Percentiles rank a stretch among this genome's conserved stretches.
phyloP scores from a whole-genome alignment of 1,284 basidiomycete genomes.

The Cutaneotrichosporon dermatis region DNA sequence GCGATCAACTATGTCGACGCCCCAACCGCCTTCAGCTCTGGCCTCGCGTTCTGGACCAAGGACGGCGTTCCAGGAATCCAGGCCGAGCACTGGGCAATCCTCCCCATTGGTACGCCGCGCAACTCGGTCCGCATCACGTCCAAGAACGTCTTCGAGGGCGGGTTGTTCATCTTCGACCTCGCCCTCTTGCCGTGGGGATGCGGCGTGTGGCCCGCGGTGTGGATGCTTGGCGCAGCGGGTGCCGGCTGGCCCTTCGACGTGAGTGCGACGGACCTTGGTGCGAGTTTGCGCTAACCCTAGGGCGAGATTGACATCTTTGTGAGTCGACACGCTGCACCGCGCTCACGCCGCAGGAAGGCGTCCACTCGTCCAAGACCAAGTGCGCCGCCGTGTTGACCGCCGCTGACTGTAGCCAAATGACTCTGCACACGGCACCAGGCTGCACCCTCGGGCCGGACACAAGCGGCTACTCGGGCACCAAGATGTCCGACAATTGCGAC shows the following conservation, averaged over 20 bases:
- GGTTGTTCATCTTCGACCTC: constrained; percentile 75
- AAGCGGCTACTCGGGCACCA: constrained; percentile 29
- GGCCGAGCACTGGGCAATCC: constrained; percentile 38
- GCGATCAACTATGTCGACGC: constrained; percentile 26
- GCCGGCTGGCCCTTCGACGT: constrained; percentile 1
- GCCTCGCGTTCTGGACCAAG: constrained; percentile 35
- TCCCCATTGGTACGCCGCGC: constrained; percentile 23
- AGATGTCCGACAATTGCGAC: constrained; percentile 28
- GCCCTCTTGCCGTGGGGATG: constrained; percentile 71
- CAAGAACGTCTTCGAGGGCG: constrained; percentile 61
- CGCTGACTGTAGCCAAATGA: constrained; percentile 33
- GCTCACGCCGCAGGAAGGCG: constrained; percentile 35
- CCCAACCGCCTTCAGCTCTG: constrained; percentile 23
- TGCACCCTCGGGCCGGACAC: constrained; percentile 32
- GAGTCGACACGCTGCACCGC: constrained; percentile 4
- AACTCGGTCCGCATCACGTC: constrained; percentile 62
- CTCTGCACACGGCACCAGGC: constrained; percentile 41
- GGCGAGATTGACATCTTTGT: constrained; percentile 48
- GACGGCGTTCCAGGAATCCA: constrained; percentile 35
- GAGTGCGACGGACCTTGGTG: constrained; percentile 37
- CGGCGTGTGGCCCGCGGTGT: constrained; percentile 70
- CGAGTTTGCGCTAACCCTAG: constrained; percentile 21
- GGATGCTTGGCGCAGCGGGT: constrained; percentile 33
- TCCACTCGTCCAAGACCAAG: constrained; percentile 39
- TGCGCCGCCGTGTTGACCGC: constrained; percentile 18